Base-by-base conservation (phyloP, 352 stramenopile species). In the Elongisporangium anandrum region DNA sequence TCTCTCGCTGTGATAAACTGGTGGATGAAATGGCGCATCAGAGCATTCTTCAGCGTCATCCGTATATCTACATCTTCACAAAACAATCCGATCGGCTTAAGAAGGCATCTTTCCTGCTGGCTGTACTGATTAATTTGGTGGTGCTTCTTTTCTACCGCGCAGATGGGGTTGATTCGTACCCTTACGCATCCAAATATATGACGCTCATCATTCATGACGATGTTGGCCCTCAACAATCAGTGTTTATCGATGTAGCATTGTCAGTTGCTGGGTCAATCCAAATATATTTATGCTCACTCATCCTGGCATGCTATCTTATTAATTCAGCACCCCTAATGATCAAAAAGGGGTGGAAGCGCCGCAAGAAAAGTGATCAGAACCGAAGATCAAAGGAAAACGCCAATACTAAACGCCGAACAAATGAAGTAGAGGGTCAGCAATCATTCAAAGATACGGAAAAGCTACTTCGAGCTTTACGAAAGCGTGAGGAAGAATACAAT, bases 21-120 rank as follows among this genome's bases (percentile, higher is more conserved):
- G 73, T 90, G 3, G 75, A 88, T 39, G 82, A 92, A 52, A 92
- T 92, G 82, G 74, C 68, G 3, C 79, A 90, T 39, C 82, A 92
- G 50, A 85, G 72, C 51, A 64, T 66, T 15, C 48, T 90, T 20
- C 65, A 69, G 49, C 64, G 69, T 22, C 63, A 86, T 49, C 22
- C 54, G 4, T 57, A 73, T 19, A 56, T 83, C 19, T 58, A 70
- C 1, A 68, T 66, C 56, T 50, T 86, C 52, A 66, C 77, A 1
- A 67, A 63, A 15, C 70, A 83, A 24, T 72, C 64, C 0, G 77
- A 83, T 47, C 29, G 64, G 29, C 69, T 88, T 15, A 90, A 89
- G 51, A 69, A 75, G 29, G 19, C 77, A 0, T 78, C 82, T 0
- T 92, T 92, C 64, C 16, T 54, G 6, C 64, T 86, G 2, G 70